A percentile compares a stretch with the other conserved stretches of the same genome.
Evolutionary conservation across 2,329 filamentous ascomycete species (phyloP).

Genomic region (Colletotrichum australisinense): DNA sequence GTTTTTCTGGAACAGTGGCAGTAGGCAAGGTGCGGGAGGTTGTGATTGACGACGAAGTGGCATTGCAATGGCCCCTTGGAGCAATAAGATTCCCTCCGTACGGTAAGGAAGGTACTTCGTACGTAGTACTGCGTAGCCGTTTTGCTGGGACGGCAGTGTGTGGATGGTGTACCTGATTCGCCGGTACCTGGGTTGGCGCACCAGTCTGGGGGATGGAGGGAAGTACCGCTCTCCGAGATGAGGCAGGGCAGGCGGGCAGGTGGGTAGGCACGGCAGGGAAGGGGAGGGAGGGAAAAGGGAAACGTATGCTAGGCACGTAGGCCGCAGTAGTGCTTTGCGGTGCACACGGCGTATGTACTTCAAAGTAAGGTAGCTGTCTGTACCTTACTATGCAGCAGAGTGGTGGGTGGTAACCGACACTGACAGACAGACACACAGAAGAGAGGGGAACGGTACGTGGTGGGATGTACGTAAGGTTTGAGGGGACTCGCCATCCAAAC

Average conservation of each 20-base stretch:
- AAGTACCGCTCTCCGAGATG: slow-evolving; percentile 14
- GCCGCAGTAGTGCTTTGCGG: not conserved
- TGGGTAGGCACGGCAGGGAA: not conserved
- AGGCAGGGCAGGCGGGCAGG: slow-evolving; percentile 17
- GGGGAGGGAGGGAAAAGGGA: not conserved
- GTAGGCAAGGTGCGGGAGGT: slow-evolving; percentile 11
- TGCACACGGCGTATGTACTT: not conserved
- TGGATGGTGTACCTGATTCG: slow-evolving; percentile 20
- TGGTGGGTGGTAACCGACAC: slow-evolving; percentile 1
- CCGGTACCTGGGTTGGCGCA: slow-evolving; percentile 13
- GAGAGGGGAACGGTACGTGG: slow-evolving; percentile 1
- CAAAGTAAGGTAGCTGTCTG: no score
- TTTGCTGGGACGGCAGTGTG: slow-evolving; percentile 32
- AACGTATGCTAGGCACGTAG: slow-evolving; percentile 14
- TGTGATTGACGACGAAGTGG: slow-evolving; percentile 33
- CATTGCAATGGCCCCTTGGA: slow-evolving; percentile 35
- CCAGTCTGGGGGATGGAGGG: not conserved
- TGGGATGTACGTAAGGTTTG: slow-evolving; percentile 28
- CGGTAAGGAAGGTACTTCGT: no score
- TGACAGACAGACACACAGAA: not conserved
- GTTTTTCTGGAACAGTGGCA: slow-evolving; percentile 21
- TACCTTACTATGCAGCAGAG: no score
- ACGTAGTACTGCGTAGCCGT: slow-evolving; percentile 15
- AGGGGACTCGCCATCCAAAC: slow-evolving; percentile 34
- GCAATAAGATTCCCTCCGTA: slow-evolving; percentile 32